Evolutionary conservation across 1,284 basidiomycete genomes (phyloP).

Genomic region (Papiliotrema laurentii): DNA sequence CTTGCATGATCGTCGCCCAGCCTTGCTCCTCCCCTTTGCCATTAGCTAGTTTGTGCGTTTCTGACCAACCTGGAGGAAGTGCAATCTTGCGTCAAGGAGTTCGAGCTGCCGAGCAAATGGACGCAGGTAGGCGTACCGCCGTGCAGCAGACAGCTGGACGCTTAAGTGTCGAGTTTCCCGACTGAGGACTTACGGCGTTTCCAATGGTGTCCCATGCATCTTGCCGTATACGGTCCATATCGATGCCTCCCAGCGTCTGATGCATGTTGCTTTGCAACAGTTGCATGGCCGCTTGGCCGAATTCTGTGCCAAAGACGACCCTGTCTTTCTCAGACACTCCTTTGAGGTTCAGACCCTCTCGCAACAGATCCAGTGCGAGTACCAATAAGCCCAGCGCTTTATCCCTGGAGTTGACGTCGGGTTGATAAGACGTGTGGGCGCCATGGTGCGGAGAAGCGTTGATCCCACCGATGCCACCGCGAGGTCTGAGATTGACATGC

Average conservation of each 20-base stretch:
- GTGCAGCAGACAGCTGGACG: slow-evolving; percentile 20
- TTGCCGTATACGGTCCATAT: neutral
- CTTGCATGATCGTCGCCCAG: neutral
- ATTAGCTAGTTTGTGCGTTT: no score
- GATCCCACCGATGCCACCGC: slow-evolving; percentile 4
- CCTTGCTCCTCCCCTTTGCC: slow-evolving; percentile 9
- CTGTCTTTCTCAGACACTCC: slow-evolving; percentile 28
- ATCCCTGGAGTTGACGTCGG: slow-evolving; percentile 21
- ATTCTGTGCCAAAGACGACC: slow-evolving; percentile 34
- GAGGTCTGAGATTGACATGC: neutral
- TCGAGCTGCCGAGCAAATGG: slow-evolving; percentile 20
- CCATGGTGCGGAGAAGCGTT: neutral
- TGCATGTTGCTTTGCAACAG: slow-evolving; percentile 8
- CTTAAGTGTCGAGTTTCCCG: no score
- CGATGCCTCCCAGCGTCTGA: slow-evolving; percentile 9
- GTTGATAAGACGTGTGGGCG: slow-evolving; percentile 5
- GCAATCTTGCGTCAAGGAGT: slow-evolving; percentile 20
- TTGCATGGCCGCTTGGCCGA: slow-evolving; percentile 30
- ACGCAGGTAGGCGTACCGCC: slow-evolving; percentile 17
- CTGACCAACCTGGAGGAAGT: slow-evolving; percentile 22
- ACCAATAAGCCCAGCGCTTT: slow-evolving; percentile 28
- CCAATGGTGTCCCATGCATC: slow-evolving; percentile 3
- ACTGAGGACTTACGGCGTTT: neutral
- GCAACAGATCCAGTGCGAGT: slow-evolving; percentile 31
- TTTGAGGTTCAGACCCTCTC: slow-evolving; percentile 13